Conservation (phyloP, 2,329 filamentous ascomycete species). For the Hymenoscyphus repandus region DNA sequence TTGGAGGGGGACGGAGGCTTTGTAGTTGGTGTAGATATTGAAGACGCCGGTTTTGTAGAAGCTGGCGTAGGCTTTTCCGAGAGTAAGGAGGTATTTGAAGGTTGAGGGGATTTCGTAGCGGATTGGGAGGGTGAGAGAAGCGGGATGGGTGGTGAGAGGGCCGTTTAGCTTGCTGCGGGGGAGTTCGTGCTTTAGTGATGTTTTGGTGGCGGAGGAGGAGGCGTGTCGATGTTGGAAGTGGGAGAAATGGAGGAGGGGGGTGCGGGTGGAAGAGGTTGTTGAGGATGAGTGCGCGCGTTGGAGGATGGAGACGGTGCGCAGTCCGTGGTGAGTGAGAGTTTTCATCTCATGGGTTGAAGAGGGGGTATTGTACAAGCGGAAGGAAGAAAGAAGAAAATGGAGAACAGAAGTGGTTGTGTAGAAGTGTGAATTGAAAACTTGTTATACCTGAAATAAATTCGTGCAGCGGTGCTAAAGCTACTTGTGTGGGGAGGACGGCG, state of each 20-base stretch:
- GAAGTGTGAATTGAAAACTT: neutral
- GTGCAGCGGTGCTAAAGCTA: too few relatives aligned
- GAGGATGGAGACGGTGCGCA: slow-evolving; percentile 22
- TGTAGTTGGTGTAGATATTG: slow-evolving; percentile 64
- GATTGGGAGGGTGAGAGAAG: slow-evolving; percentile 58
- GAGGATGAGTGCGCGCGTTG: slow-evolving; percentile 19
- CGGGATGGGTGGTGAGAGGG: slow-evolving; percentile 66
- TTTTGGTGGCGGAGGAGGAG: slow-evolving; percentile 28
- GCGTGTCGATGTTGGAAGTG: slow-evolving; percentile 32
- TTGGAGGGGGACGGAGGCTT: slow-evolving; percentile 39
- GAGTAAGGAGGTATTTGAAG: slow-evolving; percentile 20
- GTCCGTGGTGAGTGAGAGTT: slow-evolving; percentile 20
- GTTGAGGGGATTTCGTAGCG: slow-evolving; percentile 42
- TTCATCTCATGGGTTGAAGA: slow-evolving; percentile 21
- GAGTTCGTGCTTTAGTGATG: neutral
- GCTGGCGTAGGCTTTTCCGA: slow-evolving; percentile 67
- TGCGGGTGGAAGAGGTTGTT: slow-evolving; percentile 35
- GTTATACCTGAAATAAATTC: too few relatives aligned
- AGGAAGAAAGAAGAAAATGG: neutral
- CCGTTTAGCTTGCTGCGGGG: slow-evolving; percentile 54
- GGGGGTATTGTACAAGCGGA: neutral
- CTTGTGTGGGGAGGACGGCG: too few relatives aligned
- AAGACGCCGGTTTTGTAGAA: slow-evolving; percentile 89
- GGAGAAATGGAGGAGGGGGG: slow-evolving; percentile 31
- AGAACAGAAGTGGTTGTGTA: neutral